A percentile compares a stretch with the other conserved stretches of the same genome.
Conservation (phyloP, 2,329 filamentous ascomycete species). For the Paracorniculantispora psalliotae region DNA sequence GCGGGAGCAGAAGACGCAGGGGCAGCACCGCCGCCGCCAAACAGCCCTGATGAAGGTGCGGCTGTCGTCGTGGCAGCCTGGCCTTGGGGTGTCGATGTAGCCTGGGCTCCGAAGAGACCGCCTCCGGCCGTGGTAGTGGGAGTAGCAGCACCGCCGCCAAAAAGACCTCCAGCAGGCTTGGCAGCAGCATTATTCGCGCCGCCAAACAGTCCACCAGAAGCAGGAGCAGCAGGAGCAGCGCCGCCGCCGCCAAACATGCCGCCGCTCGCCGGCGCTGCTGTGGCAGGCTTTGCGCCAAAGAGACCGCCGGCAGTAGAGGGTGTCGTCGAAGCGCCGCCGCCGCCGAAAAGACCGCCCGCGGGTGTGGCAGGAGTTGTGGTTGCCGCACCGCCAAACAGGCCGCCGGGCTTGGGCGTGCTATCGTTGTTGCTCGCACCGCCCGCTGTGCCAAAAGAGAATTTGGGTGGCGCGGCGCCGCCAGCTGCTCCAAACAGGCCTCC, state of each 20-base stretch:
- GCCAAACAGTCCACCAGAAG: constrained; percentile 39
- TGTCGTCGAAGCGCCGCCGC: constrained; percentile 5
- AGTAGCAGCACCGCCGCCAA: constrained; percentile 19
- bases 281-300: constrained; percentile 19
- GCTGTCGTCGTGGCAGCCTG: constrained; percentile 16
- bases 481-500: constrained; percentile 24
- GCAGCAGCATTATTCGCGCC: constrained; percentile 19
- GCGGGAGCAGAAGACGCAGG: not conserved
- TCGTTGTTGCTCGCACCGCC: constrained; percentile 4
- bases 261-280: constrained; percentile 24
- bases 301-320: constrained; percentile 9
- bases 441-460: constrained; percentile 28
- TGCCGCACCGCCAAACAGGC: constrained; percentile 7
- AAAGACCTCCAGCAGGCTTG: constrained; percentile 23
- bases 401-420: constrained; percentile 1
- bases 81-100: not conserved
- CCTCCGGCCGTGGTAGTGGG: constrained; percentile 20
- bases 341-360: constrained; percentile 22
- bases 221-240: constrained; percentile 33
- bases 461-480: constrained; percentile 20
- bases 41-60: constrained; percentile 25
- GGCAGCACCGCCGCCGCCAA: constrained; percentile 23
- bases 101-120: constrained; percentile 24
- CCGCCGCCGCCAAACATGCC: constrained; percentile 35
- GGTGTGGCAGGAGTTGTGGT: constrained; percentile 15